Percentiles rank a stretch among this genome's conserved stretches.
Conservation (phyloP, 164 flowering plant genomes). For the Buxus sempervirens region DNA sequence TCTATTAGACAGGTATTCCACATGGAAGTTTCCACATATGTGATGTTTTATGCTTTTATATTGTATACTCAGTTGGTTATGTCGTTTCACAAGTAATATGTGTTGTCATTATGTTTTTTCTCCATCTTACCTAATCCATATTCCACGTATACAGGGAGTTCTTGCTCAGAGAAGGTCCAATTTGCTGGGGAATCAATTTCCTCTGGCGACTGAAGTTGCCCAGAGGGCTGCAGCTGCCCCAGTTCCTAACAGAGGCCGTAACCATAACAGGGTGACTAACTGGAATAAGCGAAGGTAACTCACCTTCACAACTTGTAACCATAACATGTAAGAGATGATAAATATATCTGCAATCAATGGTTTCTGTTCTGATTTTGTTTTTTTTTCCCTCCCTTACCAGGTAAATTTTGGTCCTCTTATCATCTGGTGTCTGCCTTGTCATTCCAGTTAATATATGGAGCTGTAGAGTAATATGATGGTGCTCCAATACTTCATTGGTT, state of each 20-base stretch:
- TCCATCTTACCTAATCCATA: background rate
- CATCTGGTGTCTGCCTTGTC: conserved; percentile 27
- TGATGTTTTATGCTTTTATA: background rate
- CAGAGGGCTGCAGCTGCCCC: conserved; percentile 69
- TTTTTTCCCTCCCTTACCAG: conserved; percentile 28
- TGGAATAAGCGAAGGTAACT: conserved; percentile 65
- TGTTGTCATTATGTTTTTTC: background rate
- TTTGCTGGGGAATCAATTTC: conserved; percentile 71
- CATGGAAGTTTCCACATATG: background rate
- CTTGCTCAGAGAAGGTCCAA: conserved; percentile 82
- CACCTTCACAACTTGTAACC: no score
- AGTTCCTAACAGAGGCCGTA: conserved; percentile 42
- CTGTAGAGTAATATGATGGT: conserved; percentile 2
- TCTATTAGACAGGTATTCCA: conserved; percentile 73
- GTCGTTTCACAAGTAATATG: background rate
- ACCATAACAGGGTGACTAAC: conserved; percentile 31
- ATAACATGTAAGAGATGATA: background rate
- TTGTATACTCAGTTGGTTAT: background rate
- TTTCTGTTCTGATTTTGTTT: background rate
- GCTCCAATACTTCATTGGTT: conserved; percentile 5
- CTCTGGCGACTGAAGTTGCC: conserved; percentile 66
- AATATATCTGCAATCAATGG: background rate
- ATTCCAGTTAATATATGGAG: conserved; percentile 20
- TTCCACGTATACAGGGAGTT: conserved; percentile 46
- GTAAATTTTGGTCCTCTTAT: conserved; percentile 47